A percentile compares a stretch with the other conserved stretches of the same genome.
Evolutionary conservation across 371 early-diverging fungal species (phyloP).

Genomic region (Mortierella sp.): DNA sequence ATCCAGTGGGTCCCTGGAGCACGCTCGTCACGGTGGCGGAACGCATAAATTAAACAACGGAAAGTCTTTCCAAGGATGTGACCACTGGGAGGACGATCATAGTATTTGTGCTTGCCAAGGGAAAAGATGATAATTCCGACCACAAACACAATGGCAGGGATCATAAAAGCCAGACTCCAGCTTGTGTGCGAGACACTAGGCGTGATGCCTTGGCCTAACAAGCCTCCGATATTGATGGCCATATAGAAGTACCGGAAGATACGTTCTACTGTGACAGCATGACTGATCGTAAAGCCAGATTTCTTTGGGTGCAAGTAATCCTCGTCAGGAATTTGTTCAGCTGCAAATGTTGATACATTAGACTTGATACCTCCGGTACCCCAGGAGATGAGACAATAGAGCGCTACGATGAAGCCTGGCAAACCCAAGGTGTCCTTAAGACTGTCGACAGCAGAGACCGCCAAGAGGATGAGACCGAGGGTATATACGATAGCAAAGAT

Average conservation of each 20-base stretch:
- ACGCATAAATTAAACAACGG: constrained; percentile 63
- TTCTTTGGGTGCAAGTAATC: constrained; percentile 55
- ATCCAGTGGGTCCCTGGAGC: constrained; percentile 63
- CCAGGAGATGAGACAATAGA: constrained; percentile 79
- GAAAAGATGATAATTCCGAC: constrained; percentile 70
- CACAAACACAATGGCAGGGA: constrained; percentile 80
- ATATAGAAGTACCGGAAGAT: constrained; percentile 85
- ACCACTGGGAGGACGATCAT: constrained; percentile 73
- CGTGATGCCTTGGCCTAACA: constrained; percentile 73
- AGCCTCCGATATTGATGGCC: constrained; percentile 85
- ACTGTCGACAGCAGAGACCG: constrained; percentile 69
- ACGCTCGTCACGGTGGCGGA: constrained; percentile 65
- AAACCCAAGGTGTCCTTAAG: constrained; percentile 69
- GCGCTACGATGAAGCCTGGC: constrained; percentile 74
- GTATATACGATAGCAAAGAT: constrained; percentile 75
- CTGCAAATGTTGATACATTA: constrained; percentile 79
- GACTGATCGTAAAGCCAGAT: constrained; percentile 61
- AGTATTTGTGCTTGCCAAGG: constrained; percentile 70
- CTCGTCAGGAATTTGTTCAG: constrained; percentile 71
- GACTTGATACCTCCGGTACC: constrained; percentile 94
- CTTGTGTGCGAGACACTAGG: constrained; percentile 66
- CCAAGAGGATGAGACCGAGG: constrained; percentile 74
- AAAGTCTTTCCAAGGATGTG: constrained; percentile 67
- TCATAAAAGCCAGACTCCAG: constrained; percentile 68
- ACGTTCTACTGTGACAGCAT: constrained; percentile 65